Evolutionary conservation across 345 rosid genomes (phyloP), one percentile per base, ranked within the genome.

Genomic region (Xanthoceras sorbifolium): DNA sequence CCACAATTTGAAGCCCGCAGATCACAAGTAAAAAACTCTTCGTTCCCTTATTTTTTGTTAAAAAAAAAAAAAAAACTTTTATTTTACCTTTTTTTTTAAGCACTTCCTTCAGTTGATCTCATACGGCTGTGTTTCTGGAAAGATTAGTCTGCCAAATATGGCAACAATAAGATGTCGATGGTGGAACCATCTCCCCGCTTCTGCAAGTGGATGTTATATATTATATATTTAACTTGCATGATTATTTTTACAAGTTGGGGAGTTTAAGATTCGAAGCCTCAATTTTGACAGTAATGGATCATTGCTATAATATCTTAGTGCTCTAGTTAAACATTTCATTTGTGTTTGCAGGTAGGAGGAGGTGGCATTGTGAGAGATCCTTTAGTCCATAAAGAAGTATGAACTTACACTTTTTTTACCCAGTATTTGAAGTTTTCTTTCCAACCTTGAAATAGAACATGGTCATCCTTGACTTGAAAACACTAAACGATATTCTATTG

Each of bases 341-440:
- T 64, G 64, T 26, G 40, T 67, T n/a, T 80, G 69, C 87, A 96
- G 99, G 97, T 96, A 0, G 97, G 98, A 79, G 83, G 84, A 9
- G 98, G 99, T n/a, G 98, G 99, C 74, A 92, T 96, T 73, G 97
- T 96, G 65, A 89, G 91, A 86, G 98, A 96, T 88, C 94, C 97
- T 1, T 84, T 81, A 66, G 97, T 96, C 66, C 99, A 91, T 74
- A 86, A 93, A 69, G 97, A 92, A 95, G 98, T 93, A 78, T 63
- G 86, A 60, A 48, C 18, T 32, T 29, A n/a, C 15, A 15, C 14
- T 72, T 11, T 23, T 1, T 44, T 61, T 28, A 25, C 26, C 25
- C 28, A 63, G 31, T 38, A 59, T 14, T 4, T 38, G 14, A 18
- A 26, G 23, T 18, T 65, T 1, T 14, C 25, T 34, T 65, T 32